Conservation (phyloP, 2,329 filamentous ascomycete genomes). For the Claviceps citrina region DNA sequence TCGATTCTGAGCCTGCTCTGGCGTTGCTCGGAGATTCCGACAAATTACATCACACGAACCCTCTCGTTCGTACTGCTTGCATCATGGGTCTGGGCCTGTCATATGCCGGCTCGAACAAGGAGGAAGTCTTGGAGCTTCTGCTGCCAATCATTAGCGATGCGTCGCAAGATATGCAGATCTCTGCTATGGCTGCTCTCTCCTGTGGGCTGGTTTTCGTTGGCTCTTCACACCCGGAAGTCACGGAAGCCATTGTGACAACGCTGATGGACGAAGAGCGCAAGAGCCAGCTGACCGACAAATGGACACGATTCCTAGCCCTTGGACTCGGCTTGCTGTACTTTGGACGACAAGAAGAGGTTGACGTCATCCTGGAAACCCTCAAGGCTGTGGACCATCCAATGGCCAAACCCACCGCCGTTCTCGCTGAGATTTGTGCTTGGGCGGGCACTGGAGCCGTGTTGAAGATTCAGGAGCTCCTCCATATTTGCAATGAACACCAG, state of each 20-base stretch:
- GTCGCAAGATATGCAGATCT: slow-evolving; percentile 80
- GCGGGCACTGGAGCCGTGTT: slow-evolving; percentile 92
- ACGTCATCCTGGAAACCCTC: slow-evolving; percentile 88
- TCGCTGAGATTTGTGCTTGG: slow-evolving; percentile 95
- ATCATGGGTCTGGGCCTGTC: slow-evolving; percentile 94
- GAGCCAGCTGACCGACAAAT: slow-evolving; percentile 89
- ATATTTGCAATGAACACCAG: slow-evolving; percentile 95
- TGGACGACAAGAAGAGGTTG: slow-evolving; percentile 94
- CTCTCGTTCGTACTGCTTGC: slow-evolving; percentile 62
- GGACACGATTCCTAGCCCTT: slow-evolving; percentile 91
- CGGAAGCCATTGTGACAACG: slow-evolving; percentile 80
- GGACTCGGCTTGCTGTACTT: slow-evolving; percentile 91
- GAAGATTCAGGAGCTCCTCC: slow-evolving; percentile 91
- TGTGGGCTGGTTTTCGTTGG: slow-evolving; percentile 86
- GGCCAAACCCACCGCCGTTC: slow-evolving; percentile 84
- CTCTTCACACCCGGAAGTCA: slow-evolving; percentile 79
- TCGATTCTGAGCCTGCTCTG: slow-evolving; percentile 80
- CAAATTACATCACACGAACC: slow-evolving; percentile 64
- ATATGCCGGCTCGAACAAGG: slow-evolving; percentile 87
- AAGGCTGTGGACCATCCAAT: slow-evolving; percentile 96
- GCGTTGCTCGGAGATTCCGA: slow-evolving; percentile 70
- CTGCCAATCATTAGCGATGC: slow-evolving; percentile 79
- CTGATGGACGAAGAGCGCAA: slow-evolving; percentile 86
- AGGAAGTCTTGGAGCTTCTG: slow-evolving; percentile 70
- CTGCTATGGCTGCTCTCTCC: slow-evolving; percentile 86